These are phyloP conservation scores for Lipomyces yarrowii DNA, from an alignment of 1,139 yeast genomes.

Conservation along the genomic window DNA sequence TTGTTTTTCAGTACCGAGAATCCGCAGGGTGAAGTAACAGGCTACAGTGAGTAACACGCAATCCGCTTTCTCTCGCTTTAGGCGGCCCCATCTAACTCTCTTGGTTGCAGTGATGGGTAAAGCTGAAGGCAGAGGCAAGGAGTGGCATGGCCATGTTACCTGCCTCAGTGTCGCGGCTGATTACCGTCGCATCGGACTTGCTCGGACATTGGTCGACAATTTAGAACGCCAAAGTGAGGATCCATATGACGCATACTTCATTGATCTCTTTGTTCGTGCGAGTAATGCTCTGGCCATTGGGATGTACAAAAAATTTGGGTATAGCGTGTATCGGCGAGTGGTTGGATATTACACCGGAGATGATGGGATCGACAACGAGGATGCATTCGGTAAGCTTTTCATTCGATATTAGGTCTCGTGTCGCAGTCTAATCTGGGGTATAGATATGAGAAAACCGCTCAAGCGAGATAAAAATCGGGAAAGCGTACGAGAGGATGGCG, in stretches of 20 bases:
- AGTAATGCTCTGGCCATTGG: slow-evolving; percentile 78
- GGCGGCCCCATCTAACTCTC: slow-evolving; percentile 13
- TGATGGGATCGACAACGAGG: slow-evolving; percentile 62
- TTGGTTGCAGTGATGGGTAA: slow-evolving; percentile 74
- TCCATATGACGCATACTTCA: slow-evolving; percentile 67
- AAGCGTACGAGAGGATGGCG: slow-evolving; percentile 38
- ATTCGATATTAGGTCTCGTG: background rate
- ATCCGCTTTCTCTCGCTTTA: slow-evolving; percentile 1
- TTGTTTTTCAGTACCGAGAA: slow-evolving; percentile 77
- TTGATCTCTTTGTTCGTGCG: slow-evolving; percentile 89
- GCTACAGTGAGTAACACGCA: slow-evolving; percentile 28
- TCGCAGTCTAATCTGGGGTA: background rate
- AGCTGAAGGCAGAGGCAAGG: slow-evolving; percentile 79
- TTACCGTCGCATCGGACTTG: slow-evolving; percentile 83
- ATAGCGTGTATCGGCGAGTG: slow-evolving; percentile 80
- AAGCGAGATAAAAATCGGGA: slow-evolving; percentile 53
- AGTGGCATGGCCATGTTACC: slow-evolving; percentile 97
- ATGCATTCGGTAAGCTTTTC: slow-evolving; percentile 59
- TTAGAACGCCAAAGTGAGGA: slow-evolving; percentile 70
- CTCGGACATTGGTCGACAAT: slow-evolving; percentile 67
- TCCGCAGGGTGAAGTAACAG: slow-evolving; percentile 33
- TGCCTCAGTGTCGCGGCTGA: slow-evolving; percentile 89
- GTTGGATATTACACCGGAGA: slow-evolving; percentile 79
- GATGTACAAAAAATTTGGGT: slow-evolving; percentile 83
- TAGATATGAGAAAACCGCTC: slow-evolving; percentile 52